These are phyloP conservation scores for Pachyrhizus erosus DNA, from an alignment of 306 rosid genomes.

Conservation along the genomic window DNA sequence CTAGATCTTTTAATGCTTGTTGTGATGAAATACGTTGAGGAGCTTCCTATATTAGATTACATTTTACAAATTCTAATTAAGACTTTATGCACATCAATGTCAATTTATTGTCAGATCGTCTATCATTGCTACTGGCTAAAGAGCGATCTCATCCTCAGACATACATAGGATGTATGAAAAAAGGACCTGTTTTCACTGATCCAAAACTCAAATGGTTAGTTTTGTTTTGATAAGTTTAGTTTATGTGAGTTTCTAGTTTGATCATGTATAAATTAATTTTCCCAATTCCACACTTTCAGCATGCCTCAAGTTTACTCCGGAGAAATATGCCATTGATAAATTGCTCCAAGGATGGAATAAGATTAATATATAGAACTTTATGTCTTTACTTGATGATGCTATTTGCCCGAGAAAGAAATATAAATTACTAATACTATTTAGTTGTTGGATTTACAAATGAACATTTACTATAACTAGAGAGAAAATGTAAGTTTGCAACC, in stretches of 20 bases:
- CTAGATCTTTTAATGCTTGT: slow-evolving; percentile 2
- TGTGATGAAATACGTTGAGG: neutral
- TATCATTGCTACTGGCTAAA: slow-evolving; percentile 79
- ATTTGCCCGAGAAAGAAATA: slow-evolving; percentile 14
- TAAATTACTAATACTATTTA: neutral
- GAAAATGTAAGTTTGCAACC: neutral
- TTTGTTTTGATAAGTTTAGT: slow-evolving; percentile 9
- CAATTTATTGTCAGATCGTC: slow-evolving; percentile 71
- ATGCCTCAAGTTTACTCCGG: neutral
- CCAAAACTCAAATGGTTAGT: slow-evolving; percentile 96
- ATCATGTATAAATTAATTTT: slow-evolving; percentile 4
- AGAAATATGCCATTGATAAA: slow-evolving; percentile 7
- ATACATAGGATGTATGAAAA: slow-evolving; percentile 97
- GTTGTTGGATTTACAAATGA: slow-evolving; percentile 21
- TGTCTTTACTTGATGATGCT: slow-evolving; percentile 24
- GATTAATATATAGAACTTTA: slow-evolving; percentile 7
- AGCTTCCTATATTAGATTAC: slow-evolving; percentile 31
- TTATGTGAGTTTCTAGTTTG: neutral
- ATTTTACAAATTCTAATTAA: neutral
- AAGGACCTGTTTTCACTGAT: slow-evolving; percentile 96
- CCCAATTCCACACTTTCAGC: neutral
- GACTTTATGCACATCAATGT: slow-evolving; percentile 34
- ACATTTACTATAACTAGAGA: slow-evolving; percentile 5
- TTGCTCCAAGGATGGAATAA: neutral
- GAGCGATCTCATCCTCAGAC: slow-evolving; percentile 91